These are phyloP conservation scores for Nicotiana sylvestris DNA, from an alignment of 257 asterid species.

Conservation along the genomic window DNA sequence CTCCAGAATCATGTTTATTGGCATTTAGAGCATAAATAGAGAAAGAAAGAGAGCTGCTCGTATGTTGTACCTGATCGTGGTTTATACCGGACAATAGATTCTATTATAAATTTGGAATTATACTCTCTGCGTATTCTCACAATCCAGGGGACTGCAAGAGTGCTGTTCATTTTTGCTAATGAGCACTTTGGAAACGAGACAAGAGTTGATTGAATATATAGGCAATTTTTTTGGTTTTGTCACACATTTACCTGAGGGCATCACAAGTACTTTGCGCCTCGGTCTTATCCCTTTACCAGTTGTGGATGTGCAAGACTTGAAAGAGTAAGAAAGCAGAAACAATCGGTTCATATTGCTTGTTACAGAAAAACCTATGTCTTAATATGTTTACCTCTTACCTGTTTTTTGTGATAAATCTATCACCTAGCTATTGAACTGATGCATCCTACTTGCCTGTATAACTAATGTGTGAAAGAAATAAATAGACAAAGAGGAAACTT, in stretches of 20 bases:
- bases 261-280: too few relatives aligned
- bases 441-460: not conserved
- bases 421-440: not conserved
- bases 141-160: not conserved
- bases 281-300: too few relatives aligned
- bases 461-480: conserved; percentile 9
- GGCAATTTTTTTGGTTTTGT: too few relatives aligned
- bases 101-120: not conserved
- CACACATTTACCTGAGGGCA: too few relatives aligned
- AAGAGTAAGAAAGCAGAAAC: not conserved
- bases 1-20: not conserved
- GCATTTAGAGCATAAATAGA: not conserved
- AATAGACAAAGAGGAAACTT: conserved; percentile 6
- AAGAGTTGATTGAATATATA: not conserved
- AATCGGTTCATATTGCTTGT: not conserved
- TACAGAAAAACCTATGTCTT: not conserved
- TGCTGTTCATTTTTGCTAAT: not conserved
- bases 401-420: not conserved
- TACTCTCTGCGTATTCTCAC: not conserved
- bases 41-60: not conserved
- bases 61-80: not conserved
- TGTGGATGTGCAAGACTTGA: not conserved
- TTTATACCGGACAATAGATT: not conserved
- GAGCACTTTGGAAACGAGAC: not conserved
- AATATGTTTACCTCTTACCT: not conserved